Conservation (phyloP, 176 grass and related monocot species). For the Carex pumila region DNA sequence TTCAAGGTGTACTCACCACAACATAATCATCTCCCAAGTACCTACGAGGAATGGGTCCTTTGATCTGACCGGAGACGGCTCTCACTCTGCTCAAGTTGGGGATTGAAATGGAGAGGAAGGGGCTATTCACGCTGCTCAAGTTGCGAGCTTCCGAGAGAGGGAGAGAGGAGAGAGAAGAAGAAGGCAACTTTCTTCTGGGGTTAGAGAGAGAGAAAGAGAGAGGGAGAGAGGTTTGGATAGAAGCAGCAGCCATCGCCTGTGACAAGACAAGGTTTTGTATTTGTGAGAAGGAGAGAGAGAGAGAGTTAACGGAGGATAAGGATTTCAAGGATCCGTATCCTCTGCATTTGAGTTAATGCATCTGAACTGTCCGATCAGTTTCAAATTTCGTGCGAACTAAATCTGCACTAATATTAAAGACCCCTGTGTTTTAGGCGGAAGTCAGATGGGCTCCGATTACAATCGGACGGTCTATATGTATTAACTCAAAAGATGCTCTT, state of each 20-base stretch:
- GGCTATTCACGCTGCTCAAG: background rate
- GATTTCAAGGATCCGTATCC: too few species aligned
- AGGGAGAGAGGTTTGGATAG: background rate
- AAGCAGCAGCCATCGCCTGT: background rate
- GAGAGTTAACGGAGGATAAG: too few species aligned
- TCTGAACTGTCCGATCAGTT: too few species aligned
- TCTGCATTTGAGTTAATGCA: too few species aligned
- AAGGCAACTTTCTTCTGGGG: background rate
- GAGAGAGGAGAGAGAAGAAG: background rate
- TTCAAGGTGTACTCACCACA: background rate
- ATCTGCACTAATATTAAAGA: too few species aligned
- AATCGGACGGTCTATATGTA: too few species aligned
- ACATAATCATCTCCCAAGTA: constrained; percentile 13
- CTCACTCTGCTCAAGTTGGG: background rate
- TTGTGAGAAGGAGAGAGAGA: too few species aligned
- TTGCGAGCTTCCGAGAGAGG: background rate
- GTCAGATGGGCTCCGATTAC: too few species aligned
- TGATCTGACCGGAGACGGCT: background rate
- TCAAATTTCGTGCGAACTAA: too few species aligned
- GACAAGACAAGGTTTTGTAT: background rate
- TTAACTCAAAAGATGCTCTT: too few species aligned
- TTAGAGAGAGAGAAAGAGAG: background rate
- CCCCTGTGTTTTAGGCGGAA: too few species aligned
- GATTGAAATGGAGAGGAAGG: background rate
- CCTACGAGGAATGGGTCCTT: background rate